Evolutionary conservation across 2,329 filamentous ascomycete genomes (phyloP), one percentile per base, ranked within the genome.

Genomic region (Paraconiothyrium brasiliense): DNA sequence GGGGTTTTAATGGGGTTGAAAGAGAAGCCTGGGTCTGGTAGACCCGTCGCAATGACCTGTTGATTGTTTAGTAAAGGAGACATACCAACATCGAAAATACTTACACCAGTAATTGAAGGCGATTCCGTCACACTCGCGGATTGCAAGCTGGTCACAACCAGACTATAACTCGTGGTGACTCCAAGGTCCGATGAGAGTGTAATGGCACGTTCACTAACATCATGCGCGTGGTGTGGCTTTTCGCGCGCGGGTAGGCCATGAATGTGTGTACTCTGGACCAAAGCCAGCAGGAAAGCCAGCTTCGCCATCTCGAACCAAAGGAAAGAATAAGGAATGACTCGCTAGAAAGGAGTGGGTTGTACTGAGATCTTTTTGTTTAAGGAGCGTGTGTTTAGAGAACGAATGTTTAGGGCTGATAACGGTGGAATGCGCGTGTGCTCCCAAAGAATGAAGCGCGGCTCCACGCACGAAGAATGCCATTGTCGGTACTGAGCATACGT

Each of bases 151-250:
- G 68, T 60, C 63, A 3, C 65, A 56, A 65, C 64, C 39, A 66
- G 72, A 27, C 65, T 75, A 54, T 76, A 78, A 57, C 71, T 76
- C 20, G 72, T 78, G 1, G 75, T 77, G 9, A 71, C 67, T 2
- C 64, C 59, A 8, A 73, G 27, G 16, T 63, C 59, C 9, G 68
- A 63, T 0, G 71, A 69, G 5, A 74, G 35, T 0, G 69, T 68
- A 24, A 77, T 67, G 1, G 60, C 68, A 35, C 73, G 72, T n/a
- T 69, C 64, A 11, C 66, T 63, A 13, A 73, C 20, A 9, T 27
- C 44, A 7, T 51, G 58, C 11, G 57, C 16, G 13, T 64, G 51
- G 48, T 61, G 64, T 57, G 62, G 63, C n/a, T 54, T 24, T 46
- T 68, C 67, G 4, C 48, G 51, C 11, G 72, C 63, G 22, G 76